Percentiles rank a stretch among this genome's conserved stretches.
Evolutionary conservation across 129 eudicot genomes (phyloP).

Genomic region (Gnaphalium uliginosum): DNA sequence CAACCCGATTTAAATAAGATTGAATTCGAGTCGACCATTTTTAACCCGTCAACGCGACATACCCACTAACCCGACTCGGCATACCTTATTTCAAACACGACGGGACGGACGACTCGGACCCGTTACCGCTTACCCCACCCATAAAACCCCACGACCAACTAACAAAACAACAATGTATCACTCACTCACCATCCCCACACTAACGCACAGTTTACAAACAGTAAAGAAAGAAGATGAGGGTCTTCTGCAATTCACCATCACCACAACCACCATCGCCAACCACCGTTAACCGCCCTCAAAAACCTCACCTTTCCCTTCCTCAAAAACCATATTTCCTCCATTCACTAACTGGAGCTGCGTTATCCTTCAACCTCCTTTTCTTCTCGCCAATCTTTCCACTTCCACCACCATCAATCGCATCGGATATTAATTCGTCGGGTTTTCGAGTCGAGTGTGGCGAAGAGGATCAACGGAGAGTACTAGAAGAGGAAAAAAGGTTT

Average conservation of each 20-base stretch:
- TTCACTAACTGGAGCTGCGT: slow-evolving; percentile 34
- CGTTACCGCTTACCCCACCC: no score
- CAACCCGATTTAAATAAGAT: no score
- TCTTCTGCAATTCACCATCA: slow-evolving; percentile 36
- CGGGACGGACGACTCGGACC: no score
- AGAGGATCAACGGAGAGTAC: slow-evolving; percentile 42
- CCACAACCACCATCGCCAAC: neutral
- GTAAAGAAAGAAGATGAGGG: slow-evolving; percentile 48
- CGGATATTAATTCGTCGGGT: neutral
- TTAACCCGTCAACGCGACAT: no score
- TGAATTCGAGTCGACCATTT: no score
- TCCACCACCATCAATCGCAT: slow-evolving; percentile 33
- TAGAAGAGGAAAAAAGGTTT: slow-evolving; percentile 24
- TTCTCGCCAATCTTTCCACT: slow-evolving; percentile 43
- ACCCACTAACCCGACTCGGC: no score
- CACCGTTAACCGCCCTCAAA: slow-evolving; percentile 20
- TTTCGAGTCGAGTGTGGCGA: slow-evolving; percentile 44
- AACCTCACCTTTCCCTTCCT: slow-evolving; percentile 9
- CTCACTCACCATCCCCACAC: neutral
- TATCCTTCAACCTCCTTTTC: slow-evolving; percentile 54
- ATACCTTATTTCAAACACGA: no score
- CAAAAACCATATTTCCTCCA: slow-evolving; percentile 23
- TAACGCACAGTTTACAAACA: neutral
- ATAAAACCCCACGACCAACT: no score
- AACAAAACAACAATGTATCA: no score